Conservation (phyloP, 1,284 basidiomycete species). For the Boletus semigastroideus region DNA sequence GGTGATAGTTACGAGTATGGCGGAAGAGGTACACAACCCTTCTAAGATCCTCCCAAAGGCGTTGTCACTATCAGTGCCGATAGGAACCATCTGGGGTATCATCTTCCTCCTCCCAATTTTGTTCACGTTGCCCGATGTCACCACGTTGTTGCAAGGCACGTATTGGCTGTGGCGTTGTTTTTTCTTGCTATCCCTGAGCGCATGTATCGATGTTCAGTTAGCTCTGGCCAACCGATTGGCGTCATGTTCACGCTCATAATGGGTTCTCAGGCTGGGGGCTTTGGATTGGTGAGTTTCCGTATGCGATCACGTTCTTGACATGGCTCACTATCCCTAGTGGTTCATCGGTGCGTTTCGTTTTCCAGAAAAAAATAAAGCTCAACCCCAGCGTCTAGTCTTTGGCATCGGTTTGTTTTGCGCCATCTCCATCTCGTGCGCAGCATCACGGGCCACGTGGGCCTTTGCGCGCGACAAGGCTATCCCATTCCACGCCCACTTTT, state of each 20-base stretch:
- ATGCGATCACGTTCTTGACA: not conserved
- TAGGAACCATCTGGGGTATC: constrained; percentile 58
- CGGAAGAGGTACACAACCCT: constrained; percentile 65
- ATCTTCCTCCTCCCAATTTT: constrained; percentile 67
- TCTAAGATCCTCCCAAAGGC: constrained; percentile 55
- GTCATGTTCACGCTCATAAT: constrained; percentile 65
- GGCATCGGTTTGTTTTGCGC: constrained; percentile 56
- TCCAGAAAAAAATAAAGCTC: constrained; percentile 5
- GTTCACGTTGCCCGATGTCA: constrained; percentile 63
- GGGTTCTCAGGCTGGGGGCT: constrained; percentile 61
- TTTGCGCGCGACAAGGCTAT: constrained; percentile 72
- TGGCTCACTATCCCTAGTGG: constrained; percentile 35
- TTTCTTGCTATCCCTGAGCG: not conserved
- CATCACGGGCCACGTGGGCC: constrained; percentile 67
- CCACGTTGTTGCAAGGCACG: constrained; percentile 47
- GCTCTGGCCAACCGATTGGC: constrained; percentile 64
- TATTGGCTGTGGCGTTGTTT: not conserved
- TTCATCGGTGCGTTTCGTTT: constrained; percentile 41
- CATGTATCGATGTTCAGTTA: constrained; percentile 37
- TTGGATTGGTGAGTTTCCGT: constrained; percentile 48
- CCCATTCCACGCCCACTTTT: constrained; percentile 54
- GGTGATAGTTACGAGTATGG: constrained; percentile 53
- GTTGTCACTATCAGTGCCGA: constrained; percentile 61
- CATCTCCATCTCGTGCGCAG: constrained; percentile 61
- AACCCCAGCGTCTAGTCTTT: constrained; percentile 40